Base-by-base conservation (phyloP, 2,329 filamentous ascomycete species). In the Aplosporella prunicola region DNA sequence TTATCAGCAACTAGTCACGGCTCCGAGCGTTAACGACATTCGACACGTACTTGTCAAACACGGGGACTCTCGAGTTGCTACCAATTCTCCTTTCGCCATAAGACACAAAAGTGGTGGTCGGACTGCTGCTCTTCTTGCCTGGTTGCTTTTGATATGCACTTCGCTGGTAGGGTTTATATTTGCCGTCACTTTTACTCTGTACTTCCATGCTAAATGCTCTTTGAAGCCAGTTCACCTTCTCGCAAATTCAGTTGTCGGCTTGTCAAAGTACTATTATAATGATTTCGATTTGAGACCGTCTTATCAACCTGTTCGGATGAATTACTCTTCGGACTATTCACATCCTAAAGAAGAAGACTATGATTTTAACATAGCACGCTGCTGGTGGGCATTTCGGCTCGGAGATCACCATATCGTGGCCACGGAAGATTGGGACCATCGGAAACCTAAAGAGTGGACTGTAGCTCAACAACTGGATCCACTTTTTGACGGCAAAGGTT, bases 1-100 rank as follows among this genome's bases (percentile, higher is more conserved):
- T 2, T 57, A 54, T 32, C 50, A 56, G 28, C 51, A 57, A 32
- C 37, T 55, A 9, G 38, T 54, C 4, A 55, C 52, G 3, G 46
- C 50, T 1, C 32, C 53, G n/a, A 47, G 47, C 9, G 43, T 51
- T 5, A 36, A 39, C 13, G 27, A 38, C 5, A n/a, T 38, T 9
- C 13, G 1, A 7, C 14, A 25, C 11, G 35, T 20, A 2, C 26
- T 38, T 9, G 5, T 11, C 1, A 38, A 31, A 7, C 25, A 18
- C 9, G 35, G 27, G 5, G 27, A 32, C 9, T 3, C 14, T 5
- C 20, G 15, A 11, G 22, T 38, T 2, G 28, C 13, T 9, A 31
- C 15, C 7, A 38, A 38, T 7, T 31, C 35, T n/a, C 35, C 35
- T 3, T 9, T 38, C 2, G 14, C 35, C 6, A 38, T 38, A 5